Base-by-base conservation (phyloP, 2,329 filamentous ascomycete genomes). In the Ophiocordyceps unilateralis region DNA sequence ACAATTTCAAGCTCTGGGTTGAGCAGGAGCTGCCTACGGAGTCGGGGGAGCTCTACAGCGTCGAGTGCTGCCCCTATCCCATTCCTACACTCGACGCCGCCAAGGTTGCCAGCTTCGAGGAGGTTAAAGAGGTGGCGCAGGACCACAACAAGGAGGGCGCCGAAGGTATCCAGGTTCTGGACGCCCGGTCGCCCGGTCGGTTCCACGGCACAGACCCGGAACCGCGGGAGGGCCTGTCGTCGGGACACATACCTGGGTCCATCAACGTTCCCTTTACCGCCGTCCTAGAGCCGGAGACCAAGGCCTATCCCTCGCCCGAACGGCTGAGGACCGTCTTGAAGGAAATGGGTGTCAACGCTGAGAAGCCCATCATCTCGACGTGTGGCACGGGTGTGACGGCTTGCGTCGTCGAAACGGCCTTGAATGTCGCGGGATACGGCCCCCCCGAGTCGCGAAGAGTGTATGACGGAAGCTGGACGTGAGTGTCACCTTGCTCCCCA, bases 381-480 rank as follows among this genome's bases (percentile, higher is more conserved):
- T 98, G 91, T 54, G 91, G 91, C 12, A 95, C 88, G 7, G 91
- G 91, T 28, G 89, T 98, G 42, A 96, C 88, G 11, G 91, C 91
- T 8, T 85, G 84, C 17, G 76, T 95, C 38, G 76, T 98, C 37
- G 91, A 98, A 57, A 81, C 87, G 32, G 91, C 87, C 2, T 64
- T 98, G 43, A 76, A 76, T 24, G 78, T 86, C 59, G 85, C 88
- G 20, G 80, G 78, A 1, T 88, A 78, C 55, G 83, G 82, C 2
- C 67, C 74, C 4, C 62, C 73, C 0, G 72, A 78, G 47, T 74
- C 74, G 43, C 75, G 84, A 50, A 79, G 74, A 56, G 70, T 98
- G 20, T 98, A 98, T 55, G 91, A 98, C 59, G 91, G 91, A 40
- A 94, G 88, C 61, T 98, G 91, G 91, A 96, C 91, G 74, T 93